phyloP scores from a whole-genome alignment of 257 asterid species.

The Solanum gandarillasii region DNA sequence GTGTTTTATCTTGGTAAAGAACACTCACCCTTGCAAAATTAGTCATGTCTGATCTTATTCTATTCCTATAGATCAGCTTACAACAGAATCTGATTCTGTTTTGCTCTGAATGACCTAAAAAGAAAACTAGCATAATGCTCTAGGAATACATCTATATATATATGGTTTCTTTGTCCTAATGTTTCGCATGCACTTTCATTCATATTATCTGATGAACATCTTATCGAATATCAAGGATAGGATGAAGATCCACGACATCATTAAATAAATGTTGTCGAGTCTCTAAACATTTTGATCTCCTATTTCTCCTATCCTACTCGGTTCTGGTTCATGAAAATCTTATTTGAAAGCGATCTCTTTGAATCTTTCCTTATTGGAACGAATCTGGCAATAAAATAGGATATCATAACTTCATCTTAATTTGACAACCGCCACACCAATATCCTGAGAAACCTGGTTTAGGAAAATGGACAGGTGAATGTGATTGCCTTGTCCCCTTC shows the following conservation, averaged over 20 bases:
- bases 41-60: not conserved
- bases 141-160: not conserved
- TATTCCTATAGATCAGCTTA: not conserved
- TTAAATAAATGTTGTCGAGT: not conserved
- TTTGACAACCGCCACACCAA: not conserved
- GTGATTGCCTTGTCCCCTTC: not conserved
- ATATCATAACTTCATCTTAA: not conserved
- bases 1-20: not conserved
- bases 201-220: not conserved
- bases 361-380: not conserved
- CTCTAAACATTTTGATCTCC: not conserved
- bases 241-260: not conserved
- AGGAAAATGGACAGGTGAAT: not conserved
- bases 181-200: not conserved
- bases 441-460: not conserved
- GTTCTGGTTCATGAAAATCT: not conserved
- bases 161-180: not conserved
- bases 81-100: not conserved
- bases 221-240: not conserved
- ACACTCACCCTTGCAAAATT: not conserved
- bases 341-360: not conserved
- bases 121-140: not conserved
- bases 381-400: not conserved
- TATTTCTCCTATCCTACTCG: rapidly evolving
- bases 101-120: not conserved